phyloP scores from a whole-genome alignment of 1,284 basidiomycete genomes.

The Mixia osmundae region DNA sequence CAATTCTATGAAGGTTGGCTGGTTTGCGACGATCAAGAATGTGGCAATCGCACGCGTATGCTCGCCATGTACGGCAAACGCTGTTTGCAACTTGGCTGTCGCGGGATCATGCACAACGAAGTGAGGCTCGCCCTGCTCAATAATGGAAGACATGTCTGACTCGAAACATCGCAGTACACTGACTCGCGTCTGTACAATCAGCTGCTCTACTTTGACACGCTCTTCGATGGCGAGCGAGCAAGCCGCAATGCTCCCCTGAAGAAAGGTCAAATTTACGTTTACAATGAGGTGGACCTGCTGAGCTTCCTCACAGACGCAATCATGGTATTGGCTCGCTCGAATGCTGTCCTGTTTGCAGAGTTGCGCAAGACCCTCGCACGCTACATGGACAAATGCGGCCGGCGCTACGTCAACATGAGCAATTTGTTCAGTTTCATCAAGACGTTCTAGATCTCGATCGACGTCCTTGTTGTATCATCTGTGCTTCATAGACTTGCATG shows the following conservation, averaged over 20 bases:
- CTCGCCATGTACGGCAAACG: slow-evolving; percentile 74
- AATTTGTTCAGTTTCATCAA: slow-evolving; percentile 52
- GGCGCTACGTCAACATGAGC: slow-evolving; percentile 61
- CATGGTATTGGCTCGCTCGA: slow-evolving; percentile 28
- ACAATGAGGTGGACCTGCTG: background rate
- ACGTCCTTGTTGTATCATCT: no score
- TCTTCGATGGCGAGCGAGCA: slow-evolving; percentile 54
- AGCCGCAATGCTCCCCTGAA: slow-evolving; percentile 27
- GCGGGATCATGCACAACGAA: slow-evolving; percentile 45
- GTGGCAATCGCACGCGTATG: slow-evolving; percentile 58
- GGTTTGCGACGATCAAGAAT: slow-evolving; percentile 65
- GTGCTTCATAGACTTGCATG: no score
- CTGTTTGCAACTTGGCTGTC: slow-evolving; percentile 45
- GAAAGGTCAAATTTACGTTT: slow-evolving; percentile 27
- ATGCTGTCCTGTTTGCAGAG: slow-evolving; percentile 30
- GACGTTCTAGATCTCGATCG: no score
- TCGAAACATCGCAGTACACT: slow-evolving; percentile 38
- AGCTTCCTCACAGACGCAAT: slow-evolving; percentile 32
- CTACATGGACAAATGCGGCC: slow-evolving; percentile 57
- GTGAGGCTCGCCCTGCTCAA: slow-evolving; percentile 26
- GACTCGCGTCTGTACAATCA: slow-evolving; percentile 68
- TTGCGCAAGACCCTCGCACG: slow-evolving; percentile 40
- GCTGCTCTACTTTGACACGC: slow-evolving; percentile 47
- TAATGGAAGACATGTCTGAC: slow-evolving; percentile 1
- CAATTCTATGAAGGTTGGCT: slow-evolving; percentile 78